Evolutionary conservation across 1,284 basidiomycete species (phyloP).

Genomic region (Clitocybe nebularis): DNA sequence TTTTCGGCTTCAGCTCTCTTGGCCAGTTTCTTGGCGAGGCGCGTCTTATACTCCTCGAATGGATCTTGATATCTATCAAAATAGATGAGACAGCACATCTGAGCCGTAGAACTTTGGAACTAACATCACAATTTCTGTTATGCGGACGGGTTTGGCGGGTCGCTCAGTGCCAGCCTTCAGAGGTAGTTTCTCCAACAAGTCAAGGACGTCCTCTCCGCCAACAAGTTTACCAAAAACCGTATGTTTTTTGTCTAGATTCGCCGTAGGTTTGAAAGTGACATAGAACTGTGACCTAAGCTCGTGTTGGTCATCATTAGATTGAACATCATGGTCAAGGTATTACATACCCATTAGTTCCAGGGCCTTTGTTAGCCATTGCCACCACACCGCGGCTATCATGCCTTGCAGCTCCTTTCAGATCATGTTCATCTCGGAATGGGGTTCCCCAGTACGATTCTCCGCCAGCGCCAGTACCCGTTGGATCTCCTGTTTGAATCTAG

Average conservation of each 20-base stretch:
- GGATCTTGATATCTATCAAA: constrained; percentile 86
- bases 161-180: constrained; percentile 83
- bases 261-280: constrained; percentile 78
- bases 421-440: constrained; percentile 91
- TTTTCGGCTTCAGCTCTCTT: constrained; percentile 37
- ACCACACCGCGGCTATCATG: constrained; percentile 80
- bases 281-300: constrained; percentile 89
- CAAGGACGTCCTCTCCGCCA: constrained; percentile 88
- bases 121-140: constrained; percentile 75
- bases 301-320: neutral
- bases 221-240: constrained; percentile 97
- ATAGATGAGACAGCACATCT: constrained; percentile 6
- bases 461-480: constrained; percentile 92
- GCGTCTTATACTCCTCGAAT: constrained; percentile 79
- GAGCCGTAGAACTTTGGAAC: constrained; percentile 22
- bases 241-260: constrained; percentile 83
- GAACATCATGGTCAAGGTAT: neutral
- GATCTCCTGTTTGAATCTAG: constrained; percentile 93
- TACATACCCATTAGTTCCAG: constrained; percentile 74
- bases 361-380: constrained; percentile 92
- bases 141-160: constrained; percentile 78
- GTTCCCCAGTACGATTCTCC: constrained; percentile 95
- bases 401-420: constrained; percentile 79
- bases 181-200: constrained; percentile 79
- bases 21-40: constrained; percentile 71